These are phyloP conservation scores for Ceratocystis lukuohia DNA, from an alignment of 2,329 filamentous ascomycete species.

Conservation along the genomic window DNA sequence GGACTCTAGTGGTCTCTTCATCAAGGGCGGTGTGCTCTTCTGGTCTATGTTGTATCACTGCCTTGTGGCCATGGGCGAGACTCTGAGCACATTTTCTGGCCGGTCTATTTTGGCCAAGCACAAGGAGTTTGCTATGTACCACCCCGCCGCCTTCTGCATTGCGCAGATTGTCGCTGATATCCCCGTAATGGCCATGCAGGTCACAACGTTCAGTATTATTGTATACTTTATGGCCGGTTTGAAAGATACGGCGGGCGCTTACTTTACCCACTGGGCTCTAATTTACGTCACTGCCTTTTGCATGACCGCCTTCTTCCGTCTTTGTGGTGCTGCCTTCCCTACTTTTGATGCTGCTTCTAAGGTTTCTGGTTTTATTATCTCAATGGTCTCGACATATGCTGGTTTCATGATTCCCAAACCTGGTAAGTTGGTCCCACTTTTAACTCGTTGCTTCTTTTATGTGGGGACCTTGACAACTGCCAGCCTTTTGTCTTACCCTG, in stretches of 20 bases:
- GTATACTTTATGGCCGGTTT: conserved; percentile 53
- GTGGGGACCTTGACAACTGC: neutral
- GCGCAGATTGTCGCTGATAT: conserved; percentile 43
- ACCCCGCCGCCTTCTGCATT: conserved; percentile 46
- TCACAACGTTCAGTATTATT: conserved; percentile 43
- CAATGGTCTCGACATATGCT: conserved; percentile 45
- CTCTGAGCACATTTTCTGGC: conserved; percentile 48
- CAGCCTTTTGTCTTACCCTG: neutral
- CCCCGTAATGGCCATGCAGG: conserved; percentile 44
- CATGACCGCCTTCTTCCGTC: conserved; percentile 46
- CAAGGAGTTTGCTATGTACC: conserved; percentile 38
- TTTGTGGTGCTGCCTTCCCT: conserved; percentile 40
- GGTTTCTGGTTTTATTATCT: conserved; percentile 37
- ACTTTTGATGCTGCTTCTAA: conserved; percentile 49
- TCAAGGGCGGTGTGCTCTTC: conserved; percentile 52
- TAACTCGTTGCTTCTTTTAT: neutral
- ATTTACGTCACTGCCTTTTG: conserved; percentile 39
- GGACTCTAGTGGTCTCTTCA: conserved; percentile 47
- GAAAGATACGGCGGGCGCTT: conserved; percentile 36
- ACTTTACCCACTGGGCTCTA: conserved; percentile 50
- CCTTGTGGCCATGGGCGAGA: conserved; percentile 51
- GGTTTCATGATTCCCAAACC: conserved; percentile 50
- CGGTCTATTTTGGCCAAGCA: conserved; percentile 47
- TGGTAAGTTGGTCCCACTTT: conserved; percentile 10
- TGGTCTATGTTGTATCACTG: conserved; percentile 50